phyloP scores from a whole-genome alignment of 306 rosid species.

The Ammopiptanthus mongolicus region DNA sequence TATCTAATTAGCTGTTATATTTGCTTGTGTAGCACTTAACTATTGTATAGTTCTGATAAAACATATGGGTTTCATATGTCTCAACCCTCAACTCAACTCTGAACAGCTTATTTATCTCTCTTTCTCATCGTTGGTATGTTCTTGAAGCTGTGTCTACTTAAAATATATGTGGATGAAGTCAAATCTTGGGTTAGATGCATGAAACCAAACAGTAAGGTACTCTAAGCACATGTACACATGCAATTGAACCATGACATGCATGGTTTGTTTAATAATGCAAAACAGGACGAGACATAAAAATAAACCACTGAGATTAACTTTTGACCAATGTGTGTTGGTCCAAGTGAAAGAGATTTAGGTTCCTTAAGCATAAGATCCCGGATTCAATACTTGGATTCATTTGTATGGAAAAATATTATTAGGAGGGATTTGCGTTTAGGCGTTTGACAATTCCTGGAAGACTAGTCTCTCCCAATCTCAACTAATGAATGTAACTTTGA shows the following conservation, averaged over 20 bases:
- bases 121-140: background rate
- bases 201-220: constrained; percentile 25
- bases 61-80: constrained; percentile 3
- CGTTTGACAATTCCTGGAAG: too few relatives aligned
- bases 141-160: constrained; percentile 20
- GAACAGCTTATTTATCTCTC: background rate
- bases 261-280: constrained; percentile 16
- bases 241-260: constrained; percentile 13
- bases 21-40: background rate
- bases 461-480: too few relatives aligned
- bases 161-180: constrained; percentile 17
- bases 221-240: constrained; percentile 41
- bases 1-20: background rate
- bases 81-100: background rate
- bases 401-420: too few relatives aligned
- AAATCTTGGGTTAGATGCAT: constrained; percentile 45
- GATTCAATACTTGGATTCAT: too few relatives aligned
- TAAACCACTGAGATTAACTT: background rate
- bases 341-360: too few relatives aligned
- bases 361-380: too few relatives aligned
- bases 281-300: constrained; percentile 9
- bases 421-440: too few relatives aligned
- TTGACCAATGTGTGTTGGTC: background rate
- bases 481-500: too few relatives aligned
- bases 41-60: constrained; percentile 3